Base-by-base conservation (phyloP, 164 flowering plant genomes). In the Piper betle region DNA sequence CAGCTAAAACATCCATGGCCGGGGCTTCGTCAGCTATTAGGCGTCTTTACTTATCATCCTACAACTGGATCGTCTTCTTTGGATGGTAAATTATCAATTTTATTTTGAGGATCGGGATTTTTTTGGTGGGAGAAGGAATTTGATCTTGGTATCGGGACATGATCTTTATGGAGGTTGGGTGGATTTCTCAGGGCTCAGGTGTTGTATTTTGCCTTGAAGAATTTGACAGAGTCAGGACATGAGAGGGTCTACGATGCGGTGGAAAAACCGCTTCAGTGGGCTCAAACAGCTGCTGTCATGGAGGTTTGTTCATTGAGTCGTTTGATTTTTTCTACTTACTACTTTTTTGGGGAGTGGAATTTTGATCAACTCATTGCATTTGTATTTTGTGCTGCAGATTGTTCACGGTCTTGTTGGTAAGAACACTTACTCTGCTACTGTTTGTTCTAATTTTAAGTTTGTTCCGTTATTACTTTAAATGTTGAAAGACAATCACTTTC, bases 241-340 rank as follows among this genome's bases (percentile, higher is more conserved):
- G 78, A 86, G 62, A 78, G 80, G 40, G 99, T 94, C 39, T 94
- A 88, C 69, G 67, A 72, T 69, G 91, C 95, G 0, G 90, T 91
- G 42, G 87, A 90, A 66, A 77, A 64, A 75, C 97, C 96, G 42
- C 80, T 94, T 46, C 82, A 72, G 62, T 74, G 83, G 46, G 86
- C 99, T 62, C 99, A 94, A 76, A 76, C 99, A 15, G 99, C 96
- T 17, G 97, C 99, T 43, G 68, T 91, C 65, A 60, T 94, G 76
- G 99, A 91, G 86, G 96, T 86, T 53, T 17, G 5, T 4, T 4
- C 17, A 39, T 38, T 53, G 15, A 52, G 15, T 2, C 54, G 25
- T 40, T 2, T 52, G 60, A 38, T 1, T 4, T 55, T 57, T 57
- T 58, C 17, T 57, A 6, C 4, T 58, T 5, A 25, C 33, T 25